Percentiles rank a stretch among this genome's conserved stretches.
phyloP scores from a whole-genome alignment of 331 rosid genomes.

The Ulmus americana region DNA sequence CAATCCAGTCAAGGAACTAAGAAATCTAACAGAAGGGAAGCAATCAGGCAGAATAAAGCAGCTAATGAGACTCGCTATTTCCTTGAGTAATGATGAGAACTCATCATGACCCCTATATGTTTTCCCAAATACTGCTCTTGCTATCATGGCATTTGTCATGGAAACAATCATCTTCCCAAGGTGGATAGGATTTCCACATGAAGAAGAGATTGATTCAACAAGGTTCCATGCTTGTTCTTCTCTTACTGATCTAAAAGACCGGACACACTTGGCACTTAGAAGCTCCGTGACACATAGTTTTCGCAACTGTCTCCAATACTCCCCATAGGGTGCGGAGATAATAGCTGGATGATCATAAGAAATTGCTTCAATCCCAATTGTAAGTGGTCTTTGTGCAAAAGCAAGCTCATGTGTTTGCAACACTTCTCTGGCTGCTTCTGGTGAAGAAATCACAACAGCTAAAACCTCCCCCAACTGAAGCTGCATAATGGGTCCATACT shows the following conservation, averaged over 20 bases:
- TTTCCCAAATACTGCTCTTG: slow-evolving; percentile 14
- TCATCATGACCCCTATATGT: slow-evolving; percentile 12
- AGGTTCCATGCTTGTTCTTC: slow-evolving; percentile 30
- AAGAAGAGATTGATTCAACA: slow-evolving; percentile 8
- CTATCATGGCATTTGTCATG: neutral
- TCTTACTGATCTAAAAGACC: slow-evolving; percentile 27
- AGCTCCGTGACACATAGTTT: slow-evolving; percentile 33
- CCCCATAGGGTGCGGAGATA: slow-evolving; percentile 34
- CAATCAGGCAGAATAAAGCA: slow-evolving; percentile 14
- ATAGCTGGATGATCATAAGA: slow-evolving; percentile 13
- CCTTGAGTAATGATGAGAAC: neutral
- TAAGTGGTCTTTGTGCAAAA: slow-evolving; percentile 34
- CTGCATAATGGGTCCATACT: slow-evolving; percentile 19
- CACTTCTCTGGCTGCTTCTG: slow-evolving; percentile 28
- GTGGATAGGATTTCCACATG: neutral
- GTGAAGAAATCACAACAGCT: slow-evolving; percentile 9
- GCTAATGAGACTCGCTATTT: neutral
- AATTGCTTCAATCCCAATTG: neutral
- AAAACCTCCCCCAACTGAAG: slow-evolving; percentile 37
- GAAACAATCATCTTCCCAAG: neutral
- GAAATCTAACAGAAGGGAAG: slow-evolving; percentile 15
- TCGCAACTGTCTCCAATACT: slow-evolving; percentile 42
- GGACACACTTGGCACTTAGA: slow-evolving; percentile 26
- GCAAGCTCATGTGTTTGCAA: slow-evolving; percentile 31
- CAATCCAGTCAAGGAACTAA: slow-evolving; percentile 3